Percentiles rank a stretch among this genome's conserved stretches.
These are phyloP conservation scores for Fonsecaea monophora DNA, from an alignment of 2,329 filamentous ascomycete species.

Conservation along the genomic window DNA sequence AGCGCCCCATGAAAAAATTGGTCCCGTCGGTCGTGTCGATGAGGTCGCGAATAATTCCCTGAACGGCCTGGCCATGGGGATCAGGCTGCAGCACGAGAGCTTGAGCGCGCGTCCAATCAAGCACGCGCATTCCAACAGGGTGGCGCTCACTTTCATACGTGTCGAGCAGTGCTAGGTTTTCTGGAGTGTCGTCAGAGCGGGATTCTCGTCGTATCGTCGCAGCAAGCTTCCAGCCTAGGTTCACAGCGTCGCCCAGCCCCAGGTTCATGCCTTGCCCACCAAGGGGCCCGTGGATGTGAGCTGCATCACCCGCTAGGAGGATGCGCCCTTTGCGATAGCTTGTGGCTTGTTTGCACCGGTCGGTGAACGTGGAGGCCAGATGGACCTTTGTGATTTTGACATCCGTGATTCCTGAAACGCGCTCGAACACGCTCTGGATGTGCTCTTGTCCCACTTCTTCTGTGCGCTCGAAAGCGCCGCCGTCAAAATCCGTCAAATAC, in stretches of 20 bases:
- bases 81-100: conserved; percentile 44
- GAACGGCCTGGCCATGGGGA: conserved; percentile 40
- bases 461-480: conserved; percentile 18
- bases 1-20: conserved; percentile 38
- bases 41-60: conserved; percentile 30
- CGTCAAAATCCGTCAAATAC: conserved; percentile 38
- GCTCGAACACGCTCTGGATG: conserved; percentile 32
- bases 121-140: conserved; percentile 42
- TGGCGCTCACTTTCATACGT: conserved; percentile 46
- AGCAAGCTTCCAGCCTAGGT: conserved; percentile 47
- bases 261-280: conserved; percentile 47
- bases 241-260: conserved; percentile 46
- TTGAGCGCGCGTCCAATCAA: conserved; percentile 52
- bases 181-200: conserved; percentile 3
- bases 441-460: conserved; percentile 40
- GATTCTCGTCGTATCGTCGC: conserved; percentile 39
- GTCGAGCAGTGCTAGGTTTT: conserved; percentile 39
- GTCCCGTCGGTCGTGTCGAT: conserved; percentile 28
- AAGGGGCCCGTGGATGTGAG: conserved; percentile 45
- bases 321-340: conserved; percentile 42
- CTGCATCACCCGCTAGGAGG: conserved; percentile 47
- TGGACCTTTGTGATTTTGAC: conserved; percentile 26
- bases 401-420: conserved; percentile 25
- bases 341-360: conserved; percentile 26
- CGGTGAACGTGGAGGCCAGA: conserved; percentile 25